Evolutionary conservation across 2,329 filamentous ascomycete species (phyloP), one percentile per base, ranked within the genome.

Genomic region (Aspergillus nomiae): DNA sequence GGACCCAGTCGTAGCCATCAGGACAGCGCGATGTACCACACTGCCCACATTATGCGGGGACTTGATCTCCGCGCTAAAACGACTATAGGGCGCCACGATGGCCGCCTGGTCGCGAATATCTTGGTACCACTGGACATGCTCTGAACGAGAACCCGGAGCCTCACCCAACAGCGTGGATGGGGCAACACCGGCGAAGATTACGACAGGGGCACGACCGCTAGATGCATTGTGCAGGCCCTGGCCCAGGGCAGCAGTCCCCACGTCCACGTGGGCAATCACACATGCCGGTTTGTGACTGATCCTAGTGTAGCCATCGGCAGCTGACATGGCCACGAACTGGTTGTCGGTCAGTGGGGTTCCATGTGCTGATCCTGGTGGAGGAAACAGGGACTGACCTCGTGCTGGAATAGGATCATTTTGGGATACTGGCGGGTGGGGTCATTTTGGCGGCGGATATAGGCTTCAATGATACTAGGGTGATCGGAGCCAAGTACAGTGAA

Each of bases 1-100:
- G 0, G 92, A 92, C 57, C 89, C 89, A 12, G 87, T 91, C 60
- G 81, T 89, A 0, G 92, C 90, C 73, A 95, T 94, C 66, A 91
- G 90, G 62, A 95, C 77, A 0, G 92, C 92, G 6, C 92, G 88
- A 73, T 92, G 92, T 60, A 96, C 90, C 80, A 95, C 88, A 78
- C 94, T 91, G 82, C 95, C 94, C 65, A 95, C 87, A 71, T 95
- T 96, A 69, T 85, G 85, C 11, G 91, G 91, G 5, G 89, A 90
- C 81, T 92, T 93, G 77, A 96, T 89, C 80, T 96, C 92, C 4
- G 84, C 91, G 0, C 88, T 82, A 72, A 94, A 96, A 24, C 92
- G 85, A 77, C 92, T 95, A 78, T 96, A 96, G 78, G 95, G 92
- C 0, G 86, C 82, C 1, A 96, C 81, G 66, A 96, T 92, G 64